Evolutionary conservation across 805 yeast species (phyloP).

Genomic region (Metschnikowia bowlesiae): DNA sequence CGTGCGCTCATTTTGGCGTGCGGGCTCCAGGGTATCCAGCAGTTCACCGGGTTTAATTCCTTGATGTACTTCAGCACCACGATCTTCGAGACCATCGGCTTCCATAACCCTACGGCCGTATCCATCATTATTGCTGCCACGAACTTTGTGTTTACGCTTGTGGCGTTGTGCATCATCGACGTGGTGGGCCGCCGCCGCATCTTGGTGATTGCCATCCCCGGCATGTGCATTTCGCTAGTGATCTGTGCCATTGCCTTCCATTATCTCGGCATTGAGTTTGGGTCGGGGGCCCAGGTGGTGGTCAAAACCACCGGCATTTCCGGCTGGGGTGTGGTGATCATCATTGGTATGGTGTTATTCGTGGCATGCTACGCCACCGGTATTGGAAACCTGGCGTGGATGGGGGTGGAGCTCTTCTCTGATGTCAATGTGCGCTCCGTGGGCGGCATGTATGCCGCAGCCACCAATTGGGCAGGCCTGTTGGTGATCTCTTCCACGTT

Average conservation of each 20-base stretch:
- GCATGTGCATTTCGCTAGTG: slow-evolving; percentile 73
- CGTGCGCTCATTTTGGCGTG: slow-evolving; percentile 88
- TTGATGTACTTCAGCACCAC: slow-evolving; percentile 94
- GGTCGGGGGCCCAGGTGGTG: slow-evolving; percentile 40
- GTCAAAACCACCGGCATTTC: slow-evolving; percentile 44
- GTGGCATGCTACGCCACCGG: slow-evolving; percentile 93
- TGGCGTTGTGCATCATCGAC: slow-evolving; percentile 86
- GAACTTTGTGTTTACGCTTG: slow-evolving; percentile 79
- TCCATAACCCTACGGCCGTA: slow-evolving; percentile 86
- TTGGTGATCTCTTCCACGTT: slow-evolving; percentile 86
- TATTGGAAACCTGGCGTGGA: slow-evolving; percentile 98
- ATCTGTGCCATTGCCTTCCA: slow-evolving; percentile 91
- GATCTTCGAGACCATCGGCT: slow-evolving; percentile 87
- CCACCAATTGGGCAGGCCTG: slow-evolving; percentile 94
- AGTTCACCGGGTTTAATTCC: slow-evolving; percentile 94
- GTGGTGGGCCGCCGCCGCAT: slow-evolving; percentile 83
- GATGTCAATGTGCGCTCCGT: slow-evolving; percentile 84
- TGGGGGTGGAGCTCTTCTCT: slow-evolving; percentile 91
- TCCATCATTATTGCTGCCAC: slow-evolving; percentile 93
- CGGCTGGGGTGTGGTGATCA: slow-evolving; percentile 86
- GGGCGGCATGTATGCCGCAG: slow-evolving; percentile 87
- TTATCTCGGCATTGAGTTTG: slow-evolving; percentile 61
- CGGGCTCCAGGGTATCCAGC: slow-evolving; percentile 94
- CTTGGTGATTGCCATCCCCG: slow-evolving; percentile 74
- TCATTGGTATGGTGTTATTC: slow-evolving; percentile 77